Base-by-base conservation (phyloP, 441 rosid species). In the Erodium trifolium region DNA sequence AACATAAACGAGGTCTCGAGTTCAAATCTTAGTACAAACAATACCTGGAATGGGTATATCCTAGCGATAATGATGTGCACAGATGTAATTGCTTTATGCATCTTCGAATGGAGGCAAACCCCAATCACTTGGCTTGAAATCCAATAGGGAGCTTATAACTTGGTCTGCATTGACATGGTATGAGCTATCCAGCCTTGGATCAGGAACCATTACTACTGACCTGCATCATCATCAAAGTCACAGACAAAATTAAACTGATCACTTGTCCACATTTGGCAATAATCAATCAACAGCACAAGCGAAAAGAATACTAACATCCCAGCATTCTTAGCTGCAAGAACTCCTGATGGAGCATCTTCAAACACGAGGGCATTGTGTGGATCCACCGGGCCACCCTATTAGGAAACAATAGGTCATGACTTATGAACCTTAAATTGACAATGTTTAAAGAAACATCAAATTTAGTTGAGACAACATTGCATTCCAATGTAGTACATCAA, bases 321-420 rank as follows among this genome's bases (percentile, higher is more conserved):
- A 18, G 96, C 91, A 81, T 86, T 91, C 80, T 89, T 91, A 14
- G 93, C 99, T 3, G 99, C 96, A 43, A 73, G 81, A 75, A 86
- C 97, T 63, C 99, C 97, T 1, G 93, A 76, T 57, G 97, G 99
- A 5, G 97, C 96, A 86, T 93, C 97, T 83, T 93, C 99, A 77
- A 93, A 93, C 63, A 88, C 93, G 31, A 93, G 80, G 75, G 78
- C 69, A 69, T 83, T 82, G 9, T 35, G 65, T 55, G 89, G 80
- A 66, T 87, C 90, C 67, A 86, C 74, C 63, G 85, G 87, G 14
- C 85, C 92, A 64, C 83, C 93, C 96, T 91, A 67, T 66, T 34
- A 72, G 77, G 63, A 67, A 29, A 66, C 75, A 78, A 73, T 41
- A 63, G 41, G 11, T 39, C 53, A 70, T 70, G 62, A 55, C 62